A percentile compares a stretch with the other conserved stretches of the same genome.
phyloP scores from a whole-genome alignment of 2,329 filamentous ascomycete species.

The Alternaria consortialis region DNA sequence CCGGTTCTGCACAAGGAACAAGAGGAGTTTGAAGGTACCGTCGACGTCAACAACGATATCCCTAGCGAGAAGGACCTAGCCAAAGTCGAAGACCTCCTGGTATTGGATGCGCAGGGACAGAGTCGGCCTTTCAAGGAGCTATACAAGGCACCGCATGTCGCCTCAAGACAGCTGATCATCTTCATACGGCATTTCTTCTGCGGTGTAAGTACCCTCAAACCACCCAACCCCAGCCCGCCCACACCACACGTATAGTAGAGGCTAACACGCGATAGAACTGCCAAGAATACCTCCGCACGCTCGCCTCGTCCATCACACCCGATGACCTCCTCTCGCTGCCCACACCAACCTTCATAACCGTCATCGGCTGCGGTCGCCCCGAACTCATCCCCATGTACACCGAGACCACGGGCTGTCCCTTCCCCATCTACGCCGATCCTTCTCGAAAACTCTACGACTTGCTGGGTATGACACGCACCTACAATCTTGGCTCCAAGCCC shows the following conservation, averaged over 20 bases:
- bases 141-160: constrained; percentile 46
- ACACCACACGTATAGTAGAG: not conserved
- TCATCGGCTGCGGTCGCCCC: constrained; percentile 77
- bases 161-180: constrained; percentile 68
- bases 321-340: constrained; percentile 58
- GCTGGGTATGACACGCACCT: constrained; percentile 74
- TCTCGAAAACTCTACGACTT: constrained; percentile 70
- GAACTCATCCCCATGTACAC: constrained; percentile 73
- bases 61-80: constrained; percentile 44
- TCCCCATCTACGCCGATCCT: constrained; percentile 81
- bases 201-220: constrained; percentile 64
- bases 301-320: constrained; percentile 66
- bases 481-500: constrained; percentile 68
- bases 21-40: constrained; percentile 45
- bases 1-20: constrained; percentile 43
- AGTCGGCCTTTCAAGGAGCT: constrained; percentile 50
- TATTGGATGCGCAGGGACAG: constrained; percentile 49
- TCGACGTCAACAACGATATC: constrained; percentile 50
- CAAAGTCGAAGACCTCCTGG: constrained; percentile 42
- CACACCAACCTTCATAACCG: constrained; percentile 68
- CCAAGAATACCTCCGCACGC: constrained; percentile 74
- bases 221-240: too few relatives aligned
- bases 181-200: constrained; percentile 86
- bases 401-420: constrained; percentile 69
- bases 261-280: constrained; percentile 65